Evolutionary conservation across 305 asterid species (phyloP).

Genomic region (Nicotiana rustica): DNA sequence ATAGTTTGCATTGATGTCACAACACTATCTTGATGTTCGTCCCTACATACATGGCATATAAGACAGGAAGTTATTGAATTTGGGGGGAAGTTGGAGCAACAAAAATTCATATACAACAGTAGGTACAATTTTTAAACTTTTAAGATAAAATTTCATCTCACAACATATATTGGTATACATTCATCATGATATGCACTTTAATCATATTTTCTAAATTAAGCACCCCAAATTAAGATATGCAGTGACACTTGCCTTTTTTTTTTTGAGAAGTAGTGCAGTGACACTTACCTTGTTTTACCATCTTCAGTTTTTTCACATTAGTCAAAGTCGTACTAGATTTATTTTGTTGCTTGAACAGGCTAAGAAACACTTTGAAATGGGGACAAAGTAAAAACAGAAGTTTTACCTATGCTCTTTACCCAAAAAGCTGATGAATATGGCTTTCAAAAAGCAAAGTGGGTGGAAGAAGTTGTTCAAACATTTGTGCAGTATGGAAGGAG

Average conservation of each 20-base stretch:
- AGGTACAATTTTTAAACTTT: background rate
- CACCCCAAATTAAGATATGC: background rate
- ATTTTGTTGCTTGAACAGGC: background rate
- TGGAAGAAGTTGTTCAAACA: slow-evolving; percentile 12
- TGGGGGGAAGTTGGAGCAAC: slow-evolving; percentile 15
- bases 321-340: background rate
- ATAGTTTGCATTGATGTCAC: slow-evolving; percentile 91
- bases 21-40: slow-evolving; percentile 89
- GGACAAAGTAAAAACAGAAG: background rate
- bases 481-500: slow-evolving; percentile 2
- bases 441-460: slow-evolving; percentile 16
- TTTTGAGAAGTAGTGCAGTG: background rate
- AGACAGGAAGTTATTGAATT: slow-evolving; percentile 28
- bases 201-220: slow-evolving; percentile 2
- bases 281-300: background rate
- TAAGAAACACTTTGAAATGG: slow-evolving; percentile 12
- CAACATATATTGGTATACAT: background rate
- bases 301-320: slow-evolving; percentile 15
- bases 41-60: slow-evolving; percentile 55
- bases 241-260: background rate
- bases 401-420: background rate
- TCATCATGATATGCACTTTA: background rate
- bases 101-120: slow-evolving; percentile 3
- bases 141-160: background rate
- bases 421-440: slow-evolving; percentile 18